Evolutionary conservation across 2,329 filamentous ascomycete species (phyloP).

Genomic region (Colletotrichum sp.): DNA sequence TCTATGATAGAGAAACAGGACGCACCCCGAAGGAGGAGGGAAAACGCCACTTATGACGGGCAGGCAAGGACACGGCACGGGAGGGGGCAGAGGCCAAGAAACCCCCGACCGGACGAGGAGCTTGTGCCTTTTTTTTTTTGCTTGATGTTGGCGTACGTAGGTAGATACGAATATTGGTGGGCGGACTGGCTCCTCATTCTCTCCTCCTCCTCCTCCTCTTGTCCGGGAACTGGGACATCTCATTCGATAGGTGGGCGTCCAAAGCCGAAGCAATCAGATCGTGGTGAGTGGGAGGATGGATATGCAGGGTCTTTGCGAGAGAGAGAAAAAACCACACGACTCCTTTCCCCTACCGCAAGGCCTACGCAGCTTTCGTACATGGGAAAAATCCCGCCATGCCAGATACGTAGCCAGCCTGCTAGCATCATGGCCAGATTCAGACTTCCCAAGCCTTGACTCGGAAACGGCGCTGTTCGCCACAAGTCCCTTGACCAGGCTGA

Average conservation of each 20-base stretch:
- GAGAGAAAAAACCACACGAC: not conserved
- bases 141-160: not conserved
- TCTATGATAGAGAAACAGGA: not conserved
- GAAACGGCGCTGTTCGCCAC: slow-evolving; percentile 8
- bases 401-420: not conserved
- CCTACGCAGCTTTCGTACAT: not conserved
- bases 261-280: not conserved
- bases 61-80: not conserved
- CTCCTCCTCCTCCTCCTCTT: no score
- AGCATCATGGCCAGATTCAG: slow-evolving; percentile 10
- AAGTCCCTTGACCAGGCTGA: not conserved
- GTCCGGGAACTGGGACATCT: no score
- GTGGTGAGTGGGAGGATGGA: not conserved
- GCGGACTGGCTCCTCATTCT: not conserved
- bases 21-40: not conserved
- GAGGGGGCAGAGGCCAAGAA: not conserved
- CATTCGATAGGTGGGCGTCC: not conserved
- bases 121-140: not conserved
- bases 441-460: slow-evolving; percentile 8
- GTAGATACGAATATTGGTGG: not conserved
- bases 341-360: not conserved
- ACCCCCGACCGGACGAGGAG: not conserved
- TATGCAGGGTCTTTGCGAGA: slow-evolving; percentile 17
- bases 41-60: slow-evolving; percentile 15
- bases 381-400: not conserved